A percentile compares a stretch with the other conserved stretches of the same genome.
Conservation (phyloP, 352 stramenopile genomes). For the Phytophthora ohioensis region DNA sequence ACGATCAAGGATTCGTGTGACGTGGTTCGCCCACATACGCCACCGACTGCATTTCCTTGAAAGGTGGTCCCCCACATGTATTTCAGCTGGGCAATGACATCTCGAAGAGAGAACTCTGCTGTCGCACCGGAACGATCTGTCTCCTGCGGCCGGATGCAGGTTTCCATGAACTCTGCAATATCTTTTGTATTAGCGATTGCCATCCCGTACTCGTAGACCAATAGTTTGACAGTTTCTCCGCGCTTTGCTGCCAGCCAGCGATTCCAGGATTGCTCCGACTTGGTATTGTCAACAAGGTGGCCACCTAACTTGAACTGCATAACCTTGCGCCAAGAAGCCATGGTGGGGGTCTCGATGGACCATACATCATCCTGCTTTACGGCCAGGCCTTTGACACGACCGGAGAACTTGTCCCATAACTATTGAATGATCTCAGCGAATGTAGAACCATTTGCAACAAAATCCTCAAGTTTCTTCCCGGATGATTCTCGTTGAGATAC, state of each 20-base stretch:
- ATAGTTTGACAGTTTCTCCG: not conserved
- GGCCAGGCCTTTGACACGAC: not conserved
- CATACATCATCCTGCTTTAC: not conserved
- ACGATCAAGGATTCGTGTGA: not conserved
- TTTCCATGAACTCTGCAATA: not conserved
- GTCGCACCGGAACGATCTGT: not conserved
- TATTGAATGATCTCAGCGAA: not conserved
- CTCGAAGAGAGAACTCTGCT: not conserved
- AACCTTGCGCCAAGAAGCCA: not conserved
- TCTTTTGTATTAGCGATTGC: not conserved
- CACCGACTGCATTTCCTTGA: not conserved
- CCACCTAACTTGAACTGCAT: not conserved
- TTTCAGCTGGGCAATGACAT: not conserved
- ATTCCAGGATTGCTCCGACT: not conserved
- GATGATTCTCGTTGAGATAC: not conserved
- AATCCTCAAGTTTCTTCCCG: not conserved
- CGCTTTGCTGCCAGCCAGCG: not conserved
- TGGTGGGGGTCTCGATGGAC: not conserved
- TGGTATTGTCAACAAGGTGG: not conserved
- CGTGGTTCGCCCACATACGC: not conserved
- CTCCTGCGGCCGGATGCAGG: not conserved
- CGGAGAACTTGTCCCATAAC: not conserved
- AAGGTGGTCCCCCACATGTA: not conserved
- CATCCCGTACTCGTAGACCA: not conserved
- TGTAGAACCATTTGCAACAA: not conserved